Evolutionary conservation across 768 basidiomycete genomes (phyloP), one percentile per base, ranked within the genome.

Genomic region (Austroboletus eburneus): DNA sequence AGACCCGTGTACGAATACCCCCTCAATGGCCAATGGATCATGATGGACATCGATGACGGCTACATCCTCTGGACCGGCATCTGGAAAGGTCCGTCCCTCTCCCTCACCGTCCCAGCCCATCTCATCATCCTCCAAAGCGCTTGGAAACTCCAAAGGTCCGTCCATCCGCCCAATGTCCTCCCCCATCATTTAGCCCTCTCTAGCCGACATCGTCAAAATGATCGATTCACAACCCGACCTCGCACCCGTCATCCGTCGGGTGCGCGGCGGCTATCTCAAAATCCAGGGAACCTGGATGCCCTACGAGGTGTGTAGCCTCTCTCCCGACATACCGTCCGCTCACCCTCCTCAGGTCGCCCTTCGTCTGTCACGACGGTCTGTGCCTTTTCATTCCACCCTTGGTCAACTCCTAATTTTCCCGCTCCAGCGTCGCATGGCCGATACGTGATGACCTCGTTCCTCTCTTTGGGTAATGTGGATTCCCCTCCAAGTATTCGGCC

Each of bases 211-310:
- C 45, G 87, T 92, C 38, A 90, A 88, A 65, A 91, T 93, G 79
- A 81, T 93, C 57, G 91, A 93, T 70, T 88, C 87, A 3, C 88
- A 91, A 57, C 91, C 91, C 43, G 89, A 91, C 69, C 73, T 93
- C 30, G 88, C 87, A 22, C 75, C 82, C 25, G 80, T 86, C 55
- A 81, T 91, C 59, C 83, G 90, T 47, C 78, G 89, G 49, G 89
- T 93, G 25, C 81, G 88, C 38, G 90, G 88, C 46, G 87, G 89
- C 42, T 90, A 89, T 69, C 78, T 93, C 49, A 91, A 92, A 71
- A 91, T 93, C 36, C 91, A 93, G 61, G 91, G 91, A 25, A 91
- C 91, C 18, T 93, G 91, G 91, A 87, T 92, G 83, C 90, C 90
- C 27, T 92, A 87, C 67, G 90, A 89, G 74, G 85, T 86, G 55